Evolutionary conservation across 2,329 filamentous ascomycete genomes (phyloP).

Genomic region (Parasarocladium wereldwijsianum): DNA sequence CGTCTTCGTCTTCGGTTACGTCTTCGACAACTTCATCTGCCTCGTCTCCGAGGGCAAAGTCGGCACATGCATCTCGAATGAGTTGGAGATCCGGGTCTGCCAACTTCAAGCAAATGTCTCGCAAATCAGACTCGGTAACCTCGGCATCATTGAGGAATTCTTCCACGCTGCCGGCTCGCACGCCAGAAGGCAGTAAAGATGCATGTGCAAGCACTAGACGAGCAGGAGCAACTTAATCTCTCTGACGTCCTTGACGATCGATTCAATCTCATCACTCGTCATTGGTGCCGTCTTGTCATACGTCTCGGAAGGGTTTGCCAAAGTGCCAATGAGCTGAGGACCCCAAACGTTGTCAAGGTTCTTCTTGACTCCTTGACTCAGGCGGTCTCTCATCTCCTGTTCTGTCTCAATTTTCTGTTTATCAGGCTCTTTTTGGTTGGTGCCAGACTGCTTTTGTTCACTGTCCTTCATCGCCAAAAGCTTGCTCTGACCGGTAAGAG

Average conservation of each 20-base stretch:
- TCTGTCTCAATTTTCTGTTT: slow-evolving; percentile 15
- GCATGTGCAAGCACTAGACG: slow-evolving; percentile 13
- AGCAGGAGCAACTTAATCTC: slow-evolving; percentile 15
- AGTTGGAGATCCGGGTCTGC: slow-evolving; percentile 12
- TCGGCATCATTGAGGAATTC: slow-evolving; percentile 13
- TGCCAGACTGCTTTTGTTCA: neutral
- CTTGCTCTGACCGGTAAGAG: slow-evolving; percentile 7
- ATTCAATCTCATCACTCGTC: slow-evolving; percentile 11
- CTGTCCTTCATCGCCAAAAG: slow-evolving; percentile 9
- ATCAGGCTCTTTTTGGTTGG: slow-evolving; percentile 10
- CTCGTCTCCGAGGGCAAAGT: slow-evolving; percentile 13
- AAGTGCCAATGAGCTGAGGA: slow-evolving; percentile 11
- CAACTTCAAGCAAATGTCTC: slow-evolving; percentile 14
- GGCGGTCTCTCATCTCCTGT: slow-evolving; percentile 12
- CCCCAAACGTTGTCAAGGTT: slow-evolving; percentile 9
- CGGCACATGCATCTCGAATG: slow-evolving; percentile 16
- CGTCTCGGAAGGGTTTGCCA: slow-evolving; percentile 13
- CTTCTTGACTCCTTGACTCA: slow-evolving; percentile 13
- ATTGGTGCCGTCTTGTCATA: slow-evolving; percentile 12
- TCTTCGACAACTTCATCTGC: slow-evolving; percentile 7
- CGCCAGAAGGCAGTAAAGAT: slow-evolving; percentile 12
- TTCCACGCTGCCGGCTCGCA: slow-evolving; percentile 11
- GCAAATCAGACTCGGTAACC: slow-evolving; percentile 12
- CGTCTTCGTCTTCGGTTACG: slow-evolving; percentile 5
- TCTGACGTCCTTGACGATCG: slow-evolving; percentile 10